Conservation (phyloP, 768 basidiomycete species). For the Termitomyces sp. region DNA sequence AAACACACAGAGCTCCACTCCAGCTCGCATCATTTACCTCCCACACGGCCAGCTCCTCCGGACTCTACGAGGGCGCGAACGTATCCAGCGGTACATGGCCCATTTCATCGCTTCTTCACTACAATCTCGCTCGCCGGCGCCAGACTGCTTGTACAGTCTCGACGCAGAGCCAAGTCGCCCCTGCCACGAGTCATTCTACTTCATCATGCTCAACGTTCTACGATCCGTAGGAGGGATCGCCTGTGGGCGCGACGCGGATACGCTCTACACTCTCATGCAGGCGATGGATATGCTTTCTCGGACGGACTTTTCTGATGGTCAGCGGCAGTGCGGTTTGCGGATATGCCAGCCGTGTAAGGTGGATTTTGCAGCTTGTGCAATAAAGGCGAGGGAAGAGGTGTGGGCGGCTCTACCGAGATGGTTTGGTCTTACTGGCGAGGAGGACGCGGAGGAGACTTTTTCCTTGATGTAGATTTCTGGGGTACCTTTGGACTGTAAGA, state of each 20-base stretch:
- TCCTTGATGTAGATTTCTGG: not conserved
- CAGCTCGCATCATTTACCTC: constrained; percentile 20
- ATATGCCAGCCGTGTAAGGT: constrained; percentile 48
- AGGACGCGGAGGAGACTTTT: constrained; percentile 2
- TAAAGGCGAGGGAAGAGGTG: constrained; percentile 47
- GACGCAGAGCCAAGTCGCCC: constrained; percentile 27
- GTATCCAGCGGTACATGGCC: constrained; percentile 55
- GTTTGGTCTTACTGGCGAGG: constrained; percentile 43
- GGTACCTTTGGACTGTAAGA: not conserved
- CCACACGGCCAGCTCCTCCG: constrained; percentile 20
- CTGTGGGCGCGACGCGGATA: constrained; percentile 68
- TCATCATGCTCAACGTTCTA: constrained; percentile 67
- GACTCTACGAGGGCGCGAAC: constrained; percentile 60
- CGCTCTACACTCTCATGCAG: constrained; percentile 62
- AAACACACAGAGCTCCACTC: constrained; percentile 22
- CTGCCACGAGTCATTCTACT: constrained; percentile 71
- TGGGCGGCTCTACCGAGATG: constrained; percentile 58
- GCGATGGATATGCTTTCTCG: constrained; percentile 67
- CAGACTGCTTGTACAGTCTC: constrained; percentile 38
- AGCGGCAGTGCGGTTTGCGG: constrained; percentile 43
- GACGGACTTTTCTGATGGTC: constrained; percentile 65
- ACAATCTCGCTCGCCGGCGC: constrained; percentile 39
- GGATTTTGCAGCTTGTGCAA: constrained; percentile 33
- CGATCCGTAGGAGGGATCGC: constrained; percentile 69
- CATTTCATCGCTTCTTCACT: constrained; percentile 55